Evolutionary conservation across 2,329 filamentous ascomycete genomes (phyloP).

Genomic region (Microsporum canis): DNA sequence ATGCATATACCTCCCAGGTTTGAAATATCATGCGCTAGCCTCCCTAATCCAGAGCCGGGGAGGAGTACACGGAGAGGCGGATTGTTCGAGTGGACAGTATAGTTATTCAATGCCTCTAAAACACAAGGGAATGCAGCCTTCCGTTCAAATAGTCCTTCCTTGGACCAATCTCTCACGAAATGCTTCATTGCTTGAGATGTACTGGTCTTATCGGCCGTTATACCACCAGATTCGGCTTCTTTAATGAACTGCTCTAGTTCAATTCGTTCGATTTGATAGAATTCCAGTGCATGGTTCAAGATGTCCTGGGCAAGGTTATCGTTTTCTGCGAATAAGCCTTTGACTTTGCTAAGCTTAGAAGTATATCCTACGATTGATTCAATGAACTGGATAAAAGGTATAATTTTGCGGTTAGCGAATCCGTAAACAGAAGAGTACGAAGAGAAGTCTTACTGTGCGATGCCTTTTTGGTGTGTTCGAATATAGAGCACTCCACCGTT

Average conservation of each 20-base stretch:
- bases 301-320: slow-evolving; percentile 38
- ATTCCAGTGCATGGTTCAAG: slow-evolving; percentile 35
- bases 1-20: slow-evolving; percentile 22
- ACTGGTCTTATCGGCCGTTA: slow-evolving; percentile 37
- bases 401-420: neutral
- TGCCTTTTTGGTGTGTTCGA: slow-evolving; percentile 4
- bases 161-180: slow-evolving; percentile 47
- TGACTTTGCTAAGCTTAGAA: slow-evolving; percentile 40
- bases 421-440: neutral
- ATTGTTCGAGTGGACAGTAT: slow-evolving; percentile 6
- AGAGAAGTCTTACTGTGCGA: slow-evolving; percentile 6
- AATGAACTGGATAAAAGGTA: slow-evolving; percentile 32
- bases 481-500: slow-evolving; percentile 9
- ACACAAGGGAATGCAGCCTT: slow-evolving; percentile 30
- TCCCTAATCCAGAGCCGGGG: slow-evolving; percentile 44
- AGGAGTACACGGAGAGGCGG: slow-evolving; percentile 34
- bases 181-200: slow-evolving; percentile 47
- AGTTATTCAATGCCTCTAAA: slow-evolving; percentile 18
- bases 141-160: slow-evolving; percentile 39
- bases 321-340: slow-evolving; percentile 37
- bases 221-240: slow-evolving; percentile 27
- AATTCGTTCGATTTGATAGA: slow-evolving; percentile 35
- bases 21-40: slow-evolving; percentile 43
- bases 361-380: slow-evolving; percentile 48
- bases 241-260: slow-evolving; percentile 38